These are phyloP conservation scores for Colletotrichum caudatum DNA, from an alignment of 2,329 filamentous ascomycete species.

Conservation along the genomic window DNA sequence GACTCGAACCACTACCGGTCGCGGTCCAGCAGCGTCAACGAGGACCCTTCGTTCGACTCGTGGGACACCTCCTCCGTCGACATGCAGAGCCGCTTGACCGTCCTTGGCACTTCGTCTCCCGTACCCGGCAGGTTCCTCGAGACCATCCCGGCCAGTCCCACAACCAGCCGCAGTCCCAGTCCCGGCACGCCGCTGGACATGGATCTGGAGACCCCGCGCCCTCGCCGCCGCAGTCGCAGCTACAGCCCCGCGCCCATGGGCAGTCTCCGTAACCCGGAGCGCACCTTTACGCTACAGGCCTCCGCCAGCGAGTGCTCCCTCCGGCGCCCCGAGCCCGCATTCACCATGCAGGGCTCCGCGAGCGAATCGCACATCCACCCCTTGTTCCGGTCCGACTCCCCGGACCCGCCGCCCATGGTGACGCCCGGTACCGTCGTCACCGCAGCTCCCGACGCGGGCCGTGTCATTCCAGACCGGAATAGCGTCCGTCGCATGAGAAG, in stretches of 20 bases:
- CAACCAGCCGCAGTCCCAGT: constrained; percentile 73
- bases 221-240: constrained; percentile 61
- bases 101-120: constrained; percentile 62
- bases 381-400: constrained; percentile 79
- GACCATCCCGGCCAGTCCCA: constrained; percentile 76
- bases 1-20: constrained; percentile 57
- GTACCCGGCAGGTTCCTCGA: constrained; percentile 70
- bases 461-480: constrained; percentile 68
- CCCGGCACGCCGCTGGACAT: constrained; percentile 69
- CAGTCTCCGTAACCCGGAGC: constrained; percentile 43
- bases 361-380: constrained; percentile 81
- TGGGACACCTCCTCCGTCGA: constrained; percentile 81
- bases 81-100: constrained; percentile 69
- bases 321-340: constrained; percentile 39
- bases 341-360: constrained; percentile 52
- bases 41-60: constrained; percentile 76
- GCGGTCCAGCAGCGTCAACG: constrained; percentile 51
- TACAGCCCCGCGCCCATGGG: constrained; percentile 59
- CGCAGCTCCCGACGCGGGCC: constrained; percentile 76
- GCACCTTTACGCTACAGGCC: constrained; percentile 49
- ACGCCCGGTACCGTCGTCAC: constrained; percentile 79
- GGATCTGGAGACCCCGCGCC: constrained; percentile 60
- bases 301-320: constrained; percentile 61
- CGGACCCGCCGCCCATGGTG: constrained; percentile 72
- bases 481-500: constrained; percentile 68